Evolutionary conservation across 345 rosid genomes (phyloP).

Genomic region (Eucalyptus brandiana): DNA sequence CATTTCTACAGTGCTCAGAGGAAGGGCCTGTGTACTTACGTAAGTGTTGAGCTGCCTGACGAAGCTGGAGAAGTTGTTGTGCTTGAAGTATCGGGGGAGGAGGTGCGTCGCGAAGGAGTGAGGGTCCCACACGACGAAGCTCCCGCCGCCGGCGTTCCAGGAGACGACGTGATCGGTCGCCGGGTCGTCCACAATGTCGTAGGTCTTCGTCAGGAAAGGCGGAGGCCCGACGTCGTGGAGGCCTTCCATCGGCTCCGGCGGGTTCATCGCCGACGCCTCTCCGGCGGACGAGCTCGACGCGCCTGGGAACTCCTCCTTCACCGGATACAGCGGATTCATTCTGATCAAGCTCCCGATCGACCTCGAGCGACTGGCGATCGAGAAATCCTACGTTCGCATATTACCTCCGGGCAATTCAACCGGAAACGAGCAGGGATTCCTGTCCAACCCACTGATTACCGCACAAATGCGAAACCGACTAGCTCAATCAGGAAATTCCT

Average conservation of each 20-base stretch:
- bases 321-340: slow-evolving; percentile 29
- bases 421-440: background rate
- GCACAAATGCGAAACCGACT: background rate
- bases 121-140: slow-evolving; percentile 84
- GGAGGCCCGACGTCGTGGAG: slow-evolving; percentile 70
- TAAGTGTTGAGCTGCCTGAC: slow-evolving; percentile 89
- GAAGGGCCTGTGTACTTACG: slow-evolving; percentile 21
- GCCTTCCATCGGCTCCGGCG: slow-evolving; percentile 63
- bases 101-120: slow-evolving; percentile 46
- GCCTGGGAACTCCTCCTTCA: slow-evolving; percentile 31
- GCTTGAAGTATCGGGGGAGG: slow-evolving; percentile 81
- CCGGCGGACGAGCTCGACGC: background rate
- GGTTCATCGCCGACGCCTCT: background rate
- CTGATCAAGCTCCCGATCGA: background rate
- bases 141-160: slow-evolving; percentile 53
- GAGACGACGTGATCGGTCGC: slow-evolving; percentile 55
- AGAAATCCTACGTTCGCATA: background rate
- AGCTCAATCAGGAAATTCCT: background rate
- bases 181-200: slow-evolving; percentile 70
- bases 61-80: slow-evolving; percentile 89
- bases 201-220: slow-evolving; percentile 79
- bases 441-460: background rate
- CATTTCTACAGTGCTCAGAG: background rate
- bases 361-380: background rate
- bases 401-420: background rate